Percentiles rank a stretch among this genome's conserved stretches.
Conservation (phyloP, 2,329 filamentous ascomycete species). For the Trichoderma cornu-damae region DNA sequence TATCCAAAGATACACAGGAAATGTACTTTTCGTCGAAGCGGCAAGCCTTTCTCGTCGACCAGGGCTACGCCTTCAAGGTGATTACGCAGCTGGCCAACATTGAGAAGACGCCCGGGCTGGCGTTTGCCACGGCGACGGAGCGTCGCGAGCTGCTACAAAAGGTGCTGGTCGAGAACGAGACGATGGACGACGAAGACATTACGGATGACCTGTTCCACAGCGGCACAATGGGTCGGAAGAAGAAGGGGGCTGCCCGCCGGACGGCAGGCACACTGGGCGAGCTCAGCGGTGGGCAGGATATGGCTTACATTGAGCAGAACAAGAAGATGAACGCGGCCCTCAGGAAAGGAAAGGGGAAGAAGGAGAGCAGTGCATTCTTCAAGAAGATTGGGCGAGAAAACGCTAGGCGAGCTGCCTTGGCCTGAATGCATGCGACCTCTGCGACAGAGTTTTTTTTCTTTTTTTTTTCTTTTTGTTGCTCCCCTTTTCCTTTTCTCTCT, state of each 20-base stretch:
- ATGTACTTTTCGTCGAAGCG: conserved; percentile 98
- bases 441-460: neutral
- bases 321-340: conserved; percentile 55
- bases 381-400: conserved; percentile 42
- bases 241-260: conserved; percentile 61
- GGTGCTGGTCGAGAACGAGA: conserved; percentile 82
- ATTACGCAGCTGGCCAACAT: conserved; percentile 94
- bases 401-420: conserved; percentile 30
- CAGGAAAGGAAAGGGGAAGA: conserved; percentile 37
- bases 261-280: conserved; percentile 83
- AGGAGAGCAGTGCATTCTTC: conserved; percentile 39
- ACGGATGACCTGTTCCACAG: conserved; percentile 40
- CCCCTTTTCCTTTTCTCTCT: neutral
- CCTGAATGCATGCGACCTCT: neutral
- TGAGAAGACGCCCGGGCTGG: conserved; percentile 73
- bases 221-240: conserved; percentile 43
- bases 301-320: conserved; percentile 91
- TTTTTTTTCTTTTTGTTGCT: too few relatives aligned
- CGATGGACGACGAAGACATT: conserved; percentile 65
- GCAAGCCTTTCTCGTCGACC: conserved; percentile 94
- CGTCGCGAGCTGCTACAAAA: conserved; percentile 82
- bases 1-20: conserved; percentile 94
- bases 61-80: conserved; percentile 98
- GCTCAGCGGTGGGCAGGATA: conserved; percentile 85
- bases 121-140: conserved; percentile 72